These are phyloP conservation scores for Malassezia dermatis DNA, from an alignment of 1,284 basidiomycete species.

Conservation along the genomic window DNA sequence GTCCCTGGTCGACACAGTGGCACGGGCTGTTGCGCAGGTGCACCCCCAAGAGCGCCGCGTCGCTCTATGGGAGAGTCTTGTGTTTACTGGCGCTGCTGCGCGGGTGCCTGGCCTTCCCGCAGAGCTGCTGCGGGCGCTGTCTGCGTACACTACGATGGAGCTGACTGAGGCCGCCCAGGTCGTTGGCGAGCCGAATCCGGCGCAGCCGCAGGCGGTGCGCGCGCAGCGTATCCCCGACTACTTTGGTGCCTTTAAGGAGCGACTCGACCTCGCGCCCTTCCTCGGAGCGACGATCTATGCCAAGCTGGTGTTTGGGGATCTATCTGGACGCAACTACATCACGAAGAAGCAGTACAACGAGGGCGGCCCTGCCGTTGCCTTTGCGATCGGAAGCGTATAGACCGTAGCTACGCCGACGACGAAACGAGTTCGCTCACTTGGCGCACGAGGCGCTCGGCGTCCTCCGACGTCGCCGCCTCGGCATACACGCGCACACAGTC, in stretches of 20 bases:
- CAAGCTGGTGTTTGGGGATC: slow-evolving; percentile 42
- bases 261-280: slow-evolving; percentile 41
- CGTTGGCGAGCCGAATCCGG: slow-evolving; percentile 31
- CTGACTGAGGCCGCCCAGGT: slow-evolving; percentile 31
- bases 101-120: slow-evolving; percentile 27
- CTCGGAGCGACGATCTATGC: slow-evolving; percentile 45
- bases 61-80: slow-evolving; percentile 39
- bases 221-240: slow-evolving; percentile 42
- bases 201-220: slow-evolving; percentile 36
- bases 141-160: slow-evolving; percentile 23
- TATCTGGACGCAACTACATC: slow-evolving; percentile 33
- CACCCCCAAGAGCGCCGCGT: slow-evolving; percentile 31
- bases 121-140: slow-evolving; percentile 26
- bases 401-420: slow-evolving; percentile 2
- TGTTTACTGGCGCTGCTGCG: slow-evolving; percentile 35
- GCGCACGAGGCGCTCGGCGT: slow-evolving; percentile 56
- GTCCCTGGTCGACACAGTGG: slow-evolving; percentile 25
- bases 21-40: slow-evolving; percentile 23
- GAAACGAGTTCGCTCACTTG: slow-evolving; percentile 36
- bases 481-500: slow-evolving; percentile 97
- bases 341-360: slow-evolving; percentile 45
- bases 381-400: slow-evolving; percentile 17
- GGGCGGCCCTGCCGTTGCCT: slow-evolving; percentile 27
- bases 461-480: slow-evolving; percentile 65
- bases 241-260: slow-evolving; percentile 45